Conservation (phyloP, 192 early-diverging fungal genomes). For the Chytriomyces confervae region DNA sequence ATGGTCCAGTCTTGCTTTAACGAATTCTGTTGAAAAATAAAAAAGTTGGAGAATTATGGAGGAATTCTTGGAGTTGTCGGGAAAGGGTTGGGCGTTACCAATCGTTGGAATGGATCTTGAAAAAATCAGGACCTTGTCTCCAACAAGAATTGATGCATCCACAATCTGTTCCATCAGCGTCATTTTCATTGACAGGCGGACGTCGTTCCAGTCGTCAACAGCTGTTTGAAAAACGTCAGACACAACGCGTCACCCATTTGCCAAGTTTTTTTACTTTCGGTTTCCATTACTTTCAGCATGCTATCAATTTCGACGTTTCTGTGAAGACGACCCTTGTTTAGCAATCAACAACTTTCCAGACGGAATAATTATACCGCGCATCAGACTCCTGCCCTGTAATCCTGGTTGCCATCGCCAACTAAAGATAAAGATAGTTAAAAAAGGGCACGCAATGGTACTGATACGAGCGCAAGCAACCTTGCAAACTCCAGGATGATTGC, state of each 20-base stretch:
- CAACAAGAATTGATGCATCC: slow-evolving; percentile 41
- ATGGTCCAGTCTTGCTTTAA: not conserved
- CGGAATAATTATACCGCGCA: too few species aligned
- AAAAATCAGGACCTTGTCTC: slow-evolving; percentile 78
- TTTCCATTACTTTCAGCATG: slow-evolving; percentile 4
- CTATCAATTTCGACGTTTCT: not conserved
- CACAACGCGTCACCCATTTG: slow-evolving; percentile 6
- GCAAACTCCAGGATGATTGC: slow-evolving; percentile 16
- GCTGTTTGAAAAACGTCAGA: slow-evolving; percentile 18
- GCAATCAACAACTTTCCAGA: too few species aligned
- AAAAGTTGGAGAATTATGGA: not conserved
- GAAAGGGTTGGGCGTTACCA: slow-evolving; percentile 24
- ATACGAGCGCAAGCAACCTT: not conserved
- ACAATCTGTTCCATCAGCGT: slow-evolving; percentile 65
- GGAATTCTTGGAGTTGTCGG: not conserved
- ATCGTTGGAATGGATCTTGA: slow-evolving; percentile 73
- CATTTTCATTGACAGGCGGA: slow-evolving; percentile 31
- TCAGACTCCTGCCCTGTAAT: too few species aligned
- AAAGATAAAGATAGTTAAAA: slow-evolving; percentile 2
- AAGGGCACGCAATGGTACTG: not conserved
- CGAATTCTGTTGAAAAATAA: not conserved
- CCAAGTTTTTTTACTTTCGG: slow-evolving; percentile 13
- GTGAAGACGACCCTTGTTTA: too few species aligned
- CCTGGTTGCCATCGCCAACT: too few species aligned
- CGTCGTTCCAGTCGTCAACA: slow-evolving; percentile 25